phyloP scores from a whole-genome alignment of 163 green algal genomes.

The Picocystis sp. region DNA sequence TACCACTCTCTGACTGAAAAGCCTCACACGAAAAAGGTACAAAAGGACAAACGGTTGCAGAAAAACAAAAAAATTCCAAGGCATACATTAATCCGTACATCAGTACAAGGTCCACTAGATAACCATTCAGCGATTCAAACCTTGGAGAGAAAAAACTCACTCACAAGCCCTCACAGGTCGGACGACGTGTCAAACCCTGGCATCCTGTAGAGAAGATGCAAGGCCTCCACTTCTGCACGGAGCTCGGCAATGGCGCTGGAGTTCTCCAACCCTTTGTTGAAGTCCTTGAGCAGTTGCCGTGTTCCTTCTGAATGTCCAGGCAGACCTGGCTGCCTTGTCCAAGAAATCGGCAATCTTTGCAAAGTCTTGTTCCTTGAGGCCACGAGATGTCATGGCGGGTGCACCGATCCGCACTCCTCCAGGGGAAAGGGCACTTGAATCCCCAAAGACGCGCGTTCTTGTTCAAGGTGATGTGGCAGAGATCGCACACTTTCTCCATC shows the following conservation, averaged over 20 bases:
- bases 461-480: conserved; percentile 98
- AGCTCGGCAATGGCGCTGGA: conserved; percentile 49
- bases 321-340: conserved; percentile 41
- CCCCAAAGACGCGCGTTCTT: conserved; percentile 98
- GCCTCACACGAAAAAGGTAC: too few species aligned
- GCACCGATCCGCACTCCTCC: conserved; percentile 87
- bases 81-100: too few species aligned
- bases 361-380: conserved; percentile 72
- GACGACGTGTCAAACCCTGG: conserved; percentile 54
- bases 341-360: conserved; percentile 68
- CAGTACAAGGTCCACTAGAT: too few species aligned
- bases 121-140: too few species aligned
- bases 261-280: conserved; percentile 47
- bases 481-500: conserved; percentile 87
- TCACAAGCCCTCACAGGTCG: too few species aligned
- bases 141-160: too few species aligned
- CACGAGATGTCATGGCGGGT: conserved; percentile 88
- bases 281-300: conserved; percentile 75
- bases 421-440: conserved; percentile 71
- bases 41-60: too few species aligned
- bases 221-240: conserved; percentile 59
- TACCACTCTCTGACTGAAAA: too few species aligned
- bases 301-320: conserved; percentile 51
- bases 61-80: too few species aligned
- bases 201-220: conserved; percentile 66